Conservation (phyloP, 805 yeast genomes). For the Candida parachauliodes region DNA sequence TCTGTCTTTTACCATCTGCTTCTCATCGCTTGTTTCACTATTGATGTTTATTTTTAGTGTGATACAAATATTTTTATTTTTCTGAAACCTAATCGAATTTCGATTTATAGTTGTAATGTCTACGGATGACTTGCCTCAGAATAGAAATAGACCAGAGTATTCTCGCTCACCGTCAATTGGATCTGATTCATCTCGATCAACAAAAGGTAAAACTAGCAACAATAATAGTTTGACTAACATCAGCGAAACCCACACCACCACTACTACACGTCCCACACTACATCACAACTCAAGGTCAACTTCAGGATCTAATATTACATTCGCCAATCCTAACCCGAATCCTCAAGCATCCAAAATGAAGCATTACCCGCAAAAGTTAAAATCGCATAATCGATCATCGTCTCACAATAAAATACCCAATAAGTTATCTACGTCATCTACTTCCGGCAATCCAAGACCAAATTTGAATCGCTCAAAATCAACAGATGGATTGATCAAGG, state of each 20-base stretch:
- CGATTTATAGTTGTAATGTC: conserved; percentile 1
- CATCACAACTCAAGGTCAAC: conserved; percentile 7
- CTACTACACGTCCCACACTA: conserved; percentile 1
- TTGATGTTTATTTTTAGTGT: too few species aligned
- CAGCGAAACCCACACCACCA: background rate
- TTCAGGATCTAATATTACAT: conserved; percentile 7
- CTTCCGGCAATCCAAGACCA: conserved; percentile 19
- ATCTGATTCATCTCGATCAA: conserved; percentile 6
- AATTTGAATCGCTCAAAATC: conserved; percentile 36
- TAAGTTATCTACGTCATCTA: conserved; percentile 10
- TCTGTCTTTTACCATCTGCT: too few species aligned
- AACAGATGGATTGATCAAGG: conserved; percentile 33
- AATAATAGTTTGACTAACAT: background rate
- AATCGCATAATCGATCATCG: conserved; percentile 21
- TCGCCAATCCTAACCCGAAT: conserved; percentile 5
- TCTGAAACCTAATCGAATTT: too few species aligned
- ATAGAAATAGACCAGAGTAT: background rate
- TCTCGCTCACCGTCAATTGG: conserved; percentile 5
- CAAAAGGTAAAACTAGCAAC: conserved; percentile 1
- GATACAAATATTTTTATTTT: too few species aligned
- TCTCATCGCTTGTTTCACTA: too few species aligned
- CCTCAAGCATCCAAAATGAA: conserved; percentile 5
- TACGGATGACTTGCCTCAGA: background rate
- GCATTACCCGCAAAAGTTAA: conserved; percentile 6
- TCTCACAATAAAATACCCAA: conserved; percentile 24